These are phyloP conservation scores for Aleurites moluccanus DNA, from an alignment of 441 rosid species.

Conservation along the genomic window DNA sequence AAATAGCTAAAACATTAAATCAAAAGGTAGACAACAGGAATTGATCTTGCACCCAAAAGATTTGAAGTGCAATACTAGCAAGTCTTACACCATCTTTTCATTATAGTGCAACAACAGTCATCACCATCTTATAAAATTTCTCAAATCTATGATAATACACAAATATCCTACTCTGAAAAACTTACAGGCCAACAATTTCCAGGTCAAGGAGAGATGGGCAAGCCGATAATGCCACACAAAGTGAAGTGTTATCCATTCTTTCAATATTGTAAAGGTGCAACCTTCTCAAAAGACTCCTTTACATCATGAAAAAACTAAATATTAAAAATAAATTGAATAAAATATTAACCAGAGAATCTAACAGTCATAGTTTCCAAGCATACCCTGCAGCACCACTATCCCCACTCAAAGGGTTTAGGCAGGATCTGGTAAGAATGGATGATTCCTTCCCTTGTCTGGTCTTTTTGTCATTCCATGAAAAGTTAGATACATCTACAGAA, in stretches of 20 bases:
- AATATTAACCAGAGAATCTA: neutral
- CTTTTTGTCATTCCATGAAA: slow-evolving; percentile 73
- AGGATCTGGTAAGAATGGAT: slow-evolving; percentile 65
- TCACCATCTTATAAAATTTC: neutral
- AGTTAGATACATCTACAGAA: slow-evolving; percentile 59
- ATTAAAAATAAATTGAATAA: slow-evolving; percentile 22
- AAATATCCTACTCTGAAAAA: slow-evolving; percentile 23
- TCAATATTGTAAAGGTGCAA: slow-evolving; percentile 74
- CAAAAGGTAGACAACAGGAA: neutral
- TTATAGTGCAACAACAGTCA: neutral
- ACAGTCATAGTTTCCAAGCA: slow-evolving; percentile 7
- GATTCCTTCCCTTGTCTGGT: slow-evolving; percentile 75
- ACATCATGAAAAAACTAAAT: slow-evolving; percentile 24
- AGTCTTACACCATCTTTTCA: neutral
- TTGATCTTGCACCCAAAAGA: neutral
- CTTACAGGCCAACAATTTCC: slow-evolving; percentile 88
- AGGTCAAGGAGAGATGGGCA: slow-evolving; percentile 74
- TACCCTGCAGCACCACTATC: slow-evolving; percentile 63
- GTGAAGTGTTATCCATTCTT: slow-evolving; percentile 52
- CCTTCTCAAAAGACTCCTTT: slow-evolving; percentile 67
- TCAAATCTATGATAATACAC: slow-evolving; percentile 13
- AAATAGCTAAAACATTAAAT: neutral
- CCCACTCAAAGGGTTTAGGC: slow-evolving; percentile 55
- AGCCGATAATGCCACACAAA: slow-evolving; percentile 57
- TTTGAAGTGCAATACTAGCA: neutral